These are phyloP conservation scores for Azolla pinnata DNA, from an alignment of 75 land plant species.

Conservation along the genomic window DNA sequence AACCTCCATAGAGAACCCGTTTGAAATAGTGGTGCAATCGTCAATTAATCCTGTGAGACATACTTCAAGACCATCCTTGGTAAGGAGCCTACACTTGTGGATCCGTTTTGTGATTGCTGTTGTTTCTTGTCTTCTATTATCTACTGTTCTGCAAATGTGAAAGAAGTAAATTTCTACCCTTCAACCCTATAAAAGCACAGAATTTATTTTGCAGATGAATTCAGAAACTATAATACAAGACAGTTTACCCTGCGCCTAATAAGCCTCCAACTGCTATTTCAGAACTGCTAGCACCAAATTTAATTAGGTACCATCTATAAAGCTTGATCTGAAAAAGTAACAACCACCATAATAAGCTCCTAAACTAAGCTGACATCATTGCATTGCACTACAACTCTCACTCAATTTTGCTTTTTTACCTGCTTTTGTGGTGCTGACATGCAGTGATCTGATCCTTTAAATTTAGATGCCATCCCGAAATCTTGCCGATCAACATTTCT, in stretches of 20 bases:
- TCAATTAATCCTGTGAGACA: conserved; percentile 14
- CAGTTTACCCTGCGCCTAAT: neutral
- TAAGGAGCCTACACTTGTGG: conserved; percentile 15
- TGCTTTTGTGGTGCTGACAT: too few relatives aligned
- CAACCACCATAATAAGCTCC: too few relatives aligned
- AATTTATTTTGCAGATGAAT: neutral
- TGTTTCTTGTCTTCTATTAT: conserved; percentile 10
- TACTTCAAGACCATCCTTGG: conserved; percentile 20
- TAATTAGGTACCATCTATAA: conserved; percentile 3
- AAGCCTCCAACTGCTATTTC: conserved; percentile 2
- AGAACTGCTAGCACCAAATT: neutral
- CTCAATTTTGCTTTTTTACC: too few relatives aligned
- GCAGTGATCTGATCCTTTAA: too few relatives aligned
- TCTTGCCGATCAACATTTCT: too few relatives aligned
- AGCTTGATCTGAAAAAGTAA: conserved; percentile 5
- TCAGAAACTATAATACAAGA: neutral
- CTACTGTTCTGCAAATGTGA: neutral
- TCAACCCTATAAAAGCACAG: neutral
- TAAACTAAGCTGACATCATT: too few relatives aligned
- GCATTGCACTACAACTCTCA: too few relatives aligned
- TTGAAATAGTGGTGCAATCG: conserved; percentile 11
- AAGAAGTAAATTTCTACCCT: neutral
- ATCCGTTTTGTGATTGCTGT: conserved; percentile 15
- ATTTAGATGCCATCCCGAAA: too few relatives aligned
- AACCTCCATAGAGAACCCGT: conserved; percentile 15